A percentile compares a stretch with the other conserved stretches of the same genome.
These are phyloP conservation scores for Coffea humblotiana DNA, from an alignment of 305 asterid genomes.

Conservation along the genomic window DNA sequence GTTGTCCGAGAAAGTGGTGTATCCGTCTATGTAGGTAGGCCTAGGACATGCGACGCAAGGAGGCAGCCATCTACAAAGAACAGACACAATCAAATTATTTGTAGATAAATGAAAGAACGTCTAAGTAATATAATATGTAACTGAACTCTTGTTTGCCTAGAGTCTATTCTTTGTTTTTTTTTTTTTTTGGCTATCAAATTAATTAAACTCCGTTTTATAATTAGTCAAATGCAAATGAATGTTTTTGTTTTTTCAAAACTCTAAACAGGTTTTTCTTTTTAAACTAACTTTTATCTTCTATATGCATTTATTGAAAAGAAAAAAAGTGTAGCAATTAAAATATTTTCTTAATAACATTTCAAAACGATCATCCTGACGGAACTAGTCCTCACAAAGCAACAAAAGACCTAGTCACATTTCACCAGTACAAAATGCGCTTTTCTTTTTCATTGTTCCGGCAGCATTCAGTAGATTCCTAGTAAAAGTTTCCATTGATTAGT, in stretches of 20 bases:
- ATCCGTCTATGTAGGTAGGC: slow-evolving; percentile 10
- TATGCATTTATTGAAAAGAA: too few species aligned
- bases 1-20: slow-evolving; percentile 28
- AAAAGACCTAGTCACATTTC: neutral
- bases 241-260: too few species aligned
- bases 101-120: neutral
- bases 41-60: slow-evolving; percentile 17
- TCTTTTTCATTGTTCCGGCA: neutral
- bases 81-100: neutral
- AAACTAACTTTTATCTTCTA: too few species aligned
- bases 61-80: slow-evolving; percentile 7
- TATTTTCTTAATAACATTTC: neutral
- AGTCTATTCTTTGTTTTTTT: neutral
- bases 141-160: neutral
- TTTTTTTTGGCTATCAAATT: neutral
- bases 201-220: neutral
- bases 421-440: neutral
- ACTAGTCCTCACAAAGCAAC: too few species aligned
- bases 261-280: too few species aligned
- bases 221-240: neutral
- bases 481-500: neutral
- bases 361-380: too few species aligned
- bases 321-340: too few species aligned
- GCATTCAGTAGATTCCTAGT: neutral
- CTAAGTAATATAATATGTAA: neutral